Evolutionary conservation across 305 asterid species (phyloP), one percentile per base, ranked within the genome.

Genomic region (Galium porrigens): DNA sequence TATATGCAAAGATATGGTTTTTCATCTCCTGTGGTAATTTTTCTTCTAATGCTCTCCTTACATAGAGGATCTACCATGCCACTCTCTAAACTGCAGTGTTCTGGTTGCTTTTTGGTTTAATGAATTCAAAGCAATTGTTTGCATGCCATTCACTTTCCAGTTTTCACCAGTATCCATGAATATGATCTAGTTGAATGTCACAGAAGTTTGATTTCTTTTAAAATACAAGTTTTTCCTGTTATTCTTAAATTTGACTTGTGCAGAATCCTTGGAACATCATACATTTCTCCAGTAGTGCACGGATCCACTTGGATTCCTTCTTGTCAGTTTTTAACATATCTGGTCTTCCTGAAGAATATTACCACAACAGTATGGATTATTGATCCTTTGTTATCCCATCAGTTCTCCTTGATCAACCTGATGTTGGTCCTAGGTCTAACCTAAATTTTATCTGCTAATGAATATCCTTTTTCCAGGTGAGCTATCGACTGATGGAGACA

Each of bases 221-320:
- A 9, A 41, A 12, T 42, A 34, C 8, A 6, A 27, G 7, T 15
- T 33, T 46, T 49, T 46, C 64, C 27, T 58, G 36, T 30, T 70
- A 44, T 11, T 18, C n/a, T 18, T 25, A 48, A 41, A 46, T 63
- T 30, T 55, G 36, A 25, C 76, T 73, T 62, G 15, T 57, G 59
- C 94, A 91, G 98, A 91, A 91, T 82, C 98, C 96, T 62, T 91
- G 98, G 94, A 95, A 86, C 77, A 90, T 78, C 71, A 85, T 91
- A 75, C 81, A 77, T 73, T 89, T 91, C 81, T 81, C 94, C 33
- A 89, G 98, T 72, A 76, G 68, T 69, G 83, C 89, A 51, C 76
- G 68, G 75, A 70, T 91, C 75, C 96, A 91, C 82, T 71, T 85
- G 76, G 94, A 89, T 66, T 80, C 96, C 46, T 91, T 89, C 85